Evolutionary conservation across 2,329 filamentous ascomycete genomes (phyloP), one percentile per base, ranked within the genome.

Genomic region (Tolypocladium tundrense): DNA sequence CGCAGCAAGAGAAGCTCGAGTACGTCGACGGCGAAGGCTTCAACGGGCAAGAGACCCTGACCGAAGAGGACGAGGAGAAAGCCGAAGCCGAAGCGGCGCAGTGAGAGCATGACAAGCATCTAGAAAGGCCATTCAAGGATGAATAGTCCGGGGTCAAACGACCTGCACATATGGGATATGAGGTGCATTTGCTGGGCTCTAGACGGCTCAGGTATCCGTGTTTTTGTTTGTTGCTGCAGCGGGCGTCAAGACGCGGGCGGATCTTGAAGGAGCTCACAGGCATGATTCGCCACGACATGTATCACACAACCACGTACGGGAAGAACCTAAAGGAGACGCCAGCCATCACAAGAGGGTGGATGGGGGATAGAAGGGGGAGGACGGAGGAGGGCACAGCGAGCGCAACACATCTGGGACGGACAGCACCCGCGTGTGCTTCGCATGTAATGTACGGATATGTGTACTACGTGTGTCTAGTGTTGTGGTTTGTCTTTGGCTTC

Each of bases 1-100:
- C 92, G 58, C 93, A 97, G 73, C 91, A 96, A 75, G 91, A 96
- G 75, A 93, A 90, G 76, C 75, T 88, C 61, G 88, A 91, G 54
- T 84, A 77, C 60, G 70, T 68, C 21, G 70, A 73, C 27, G 73
- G 69, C 19, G 73, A 74, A 42, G 71, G 68, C 33, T 78, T 81
- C 60, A 79, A 85, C 54, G 72, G 72, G 42, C 78, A 80, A 53
- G 76, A 78, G 39, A 77, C 78, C 51, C 69, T 83, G 16, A 71
- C 73, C 7, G 80, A 80, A 59, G 79, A 77, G 54, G 80, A 81
- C 57, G 81, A 84, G 66, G 72, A 68, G 43, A 70, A 70, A 19
- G 39, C 57, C 33, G 60, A 61, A 39, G 41, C 56, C 21, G 55
- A 48, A 39, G 50, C 53, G 21, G 54, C 24, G 19, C 42, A 45